A percentile compares a stretch with the other conserved stretches of the same genome.
Conservation (phyloP, 306 rosid species). For the Arachis stenosperma region DNA sequence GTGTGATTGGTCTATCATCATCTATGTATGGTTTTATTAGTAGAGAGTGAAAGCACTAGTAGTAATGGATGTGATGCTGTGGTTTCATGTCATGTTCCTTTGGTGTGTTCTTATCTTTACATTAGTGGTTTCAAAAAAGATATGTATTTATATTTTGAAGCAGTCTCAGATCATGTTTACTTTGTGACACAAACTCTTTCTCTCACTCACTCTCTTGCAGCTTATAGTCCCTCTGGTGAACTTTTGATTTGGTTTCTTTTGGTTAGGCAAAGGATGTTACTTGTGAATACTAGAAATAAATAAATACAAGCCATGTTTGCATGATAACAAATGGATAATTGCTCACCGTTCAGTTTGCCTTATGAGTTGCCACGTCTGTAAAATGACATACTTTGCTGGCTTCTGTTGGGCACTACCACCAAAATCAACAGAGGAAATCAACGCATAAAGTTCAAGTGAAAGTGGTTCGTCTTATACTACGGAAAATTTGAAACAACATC, state of each 20-base stretch:
- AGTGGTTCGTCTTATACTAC: neutral
- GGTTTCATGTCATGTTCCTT: conserved; percentile 50
- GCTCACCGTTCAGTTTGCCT: conserved; percentile 2
- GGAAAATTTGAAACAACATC: too few species aligned
- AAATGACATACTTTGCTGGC: neutral
- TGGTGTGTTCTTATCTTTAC: conserved; percentile 47
- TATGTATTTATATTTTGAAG: conserved; percentile 42
- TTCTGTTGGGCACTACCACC: too few species aligned
- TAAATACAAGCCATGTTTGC: neutral
- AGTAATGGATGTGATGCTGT: conserved; percentile 48
- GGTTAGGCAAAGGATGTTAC: neutral
- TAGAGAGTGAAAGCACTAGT: conserved; percentile 40
- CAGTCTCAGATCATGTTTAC: conserved; percentile 44
- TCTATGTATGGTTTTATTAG: conserved; percentile 37
- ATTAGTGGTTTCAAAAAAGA: conserved; percentile 47
- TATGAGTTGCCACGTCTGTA: neutral
- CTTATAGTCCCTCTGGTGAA: neutral
- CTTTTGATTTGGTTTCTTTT: neutral
- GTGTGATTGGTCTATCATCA: conserved; percentile 44
- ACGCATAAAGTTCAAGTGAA: neutral
- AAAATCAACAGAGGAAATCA: neutral
- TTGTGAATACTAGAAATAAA: neutral
- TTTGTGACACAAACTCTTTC: conserved; percentile 7
- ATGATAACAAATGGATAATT: neutral
- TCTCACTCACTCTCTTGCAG: conserved; percentile 10